These are phyloP conservation scores for Tetracladium marchalianum DNA, from an alignment of 495 filamentous ascomycete genomes.

Conservation along the genomic window DNA sequence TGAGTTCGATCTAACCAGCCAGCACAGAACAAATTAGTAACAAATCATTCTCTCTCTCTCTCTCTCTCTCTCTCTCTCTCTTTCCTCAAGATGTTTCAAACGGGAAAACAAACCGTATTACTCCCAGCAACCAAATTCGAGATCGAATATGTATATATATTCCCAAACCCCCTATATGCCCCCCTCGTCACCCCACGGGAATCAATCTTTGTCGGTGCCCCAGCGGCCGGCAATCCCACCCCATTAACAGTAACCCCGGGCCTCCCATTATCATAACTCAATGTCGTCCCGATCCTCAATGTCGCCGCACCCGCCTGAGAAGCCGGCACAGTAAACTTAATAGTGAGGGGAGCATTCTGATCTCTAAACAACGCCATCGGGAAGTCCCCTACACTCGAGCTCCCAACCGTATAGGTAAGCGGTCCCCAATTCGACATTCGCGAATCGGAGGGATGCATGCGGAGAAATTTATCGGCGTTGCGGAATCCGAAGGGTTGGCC, in stretches of 20 bases:
- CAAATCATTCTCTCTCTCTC: no score
- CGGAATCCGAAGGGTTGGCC: slow-evolving; percentile 54
- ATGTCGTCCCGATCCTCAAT: slow-evolving; percentile 52
- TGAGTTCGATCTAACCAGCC: no score
- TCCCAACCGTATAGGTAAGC: slow-evolving; percentile 48
- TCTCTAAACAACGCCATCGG: slow-evolving; percentile 58
- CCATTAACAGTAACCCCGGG: slow-evolving; percentile 41
- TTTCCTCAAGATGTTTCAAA: no score
- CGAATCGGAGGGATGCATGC: slow-evolving; percentile 57
- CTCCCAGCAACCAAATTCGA: slow-evolving; percentile 36
- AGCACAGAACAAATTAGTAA: no score
- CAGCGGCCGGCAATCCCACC: slow-evolving; percentile 34
- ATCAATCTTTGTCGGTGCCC: slow-evolving; percentile 53
- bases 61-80: no score
- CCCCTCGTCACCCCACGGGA: slow-evolving; percentile 55
- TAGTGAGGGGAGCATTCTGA: slow-evolving; percentile 51
- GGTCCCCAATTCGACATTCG: slow-evolving; percentile 53
- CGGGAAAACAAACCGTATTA: slow-evolving; percentile 39
- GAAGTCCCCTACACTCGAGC: slow-evolving; percentile 37
- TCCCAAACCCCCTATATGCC: slow-evolving; percentile 50
- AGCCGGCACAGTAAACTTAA: slow-evolving; percentile 36
- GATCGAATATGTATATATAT: slow-evolving; percentile 49
- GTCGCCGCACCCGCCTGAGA: slow-evolving; percentile 39
- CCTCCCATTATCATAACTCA: slow-evolving; percentile 50
- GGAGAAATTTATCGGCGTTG: slow-evolving; percentile 53